Conservation (phyloP, 2,329 filamentous ascomycete species). For the Microsporum ferrugineum region DNA sequence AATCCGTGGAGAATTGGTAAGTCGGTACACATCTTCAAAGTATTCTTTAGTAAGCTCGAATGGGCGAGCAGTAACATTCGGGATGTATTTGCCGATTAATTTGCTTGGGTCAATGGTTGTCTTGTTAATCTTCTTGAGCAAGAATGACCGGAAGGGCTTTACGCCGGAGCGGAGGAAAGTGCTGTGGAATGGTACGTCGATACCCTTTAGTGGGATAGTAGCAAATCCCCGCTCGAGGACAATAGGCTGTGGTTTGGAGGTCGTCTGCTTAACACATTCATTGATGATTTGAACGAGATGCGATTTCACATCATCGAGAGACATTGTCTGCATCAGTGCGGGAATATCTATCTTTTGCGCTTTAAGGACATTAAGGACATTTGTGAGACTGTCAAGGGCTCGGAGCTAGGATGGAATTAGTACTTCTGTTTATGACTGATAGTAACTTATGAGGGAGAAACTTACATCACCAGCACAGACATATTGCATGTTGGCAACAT, state of each 20-base stretch:
- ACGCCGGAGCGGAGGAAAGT: conserved; percentile 96
- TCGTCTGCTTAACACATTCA: conserved; percentile 74
- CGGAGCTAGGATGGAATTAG: conserved; percentile 37
- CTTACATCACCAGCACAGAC: conserved; percentile 53
- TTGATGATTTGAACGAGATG: conserved; percentile 85
- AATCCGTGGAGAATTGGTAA: conserved; percentile 64
- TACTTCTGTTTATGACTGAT: neutral
- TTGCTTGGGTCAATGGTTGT: conserved; percentile 96
- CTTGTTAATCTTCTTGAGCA: conserved; percentile 99
- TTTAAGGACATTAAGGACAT: conserved; percentile 91
- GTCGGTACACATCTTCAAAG: conserved; percentile 93
- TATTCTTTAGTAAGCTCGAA: conserved; percentile 97
- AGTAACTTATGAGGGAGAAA: conserved; percentile 10
- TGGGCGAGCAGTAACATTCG: conserved; percentile 91
- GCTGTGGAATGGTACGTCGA: conserved; percentile 98
- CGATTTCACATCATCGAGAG: conserved; percentile 79
- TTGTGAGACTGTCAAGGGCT: conserved; percentile 55
- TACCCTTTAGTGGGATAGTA: conserved; percentile 90
- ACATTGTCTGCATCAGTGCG: conserved; percentile 72
- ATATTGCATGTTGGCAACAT: conserved; percentile 60
- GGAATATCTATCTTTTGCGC: conserved; percentile 95
- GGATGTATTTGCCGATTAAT: conserved; percentile 96
- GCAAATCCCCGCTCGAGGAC: conserved; percentile 91
- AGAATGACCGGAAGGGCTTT: conserved; percentile 95
- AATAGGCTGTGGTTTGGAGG: conserved; percentile 76